Conservation (phyloP, 2,329 filamentous ascomycete genomes). For the Aureobasidium musti region DNA sequence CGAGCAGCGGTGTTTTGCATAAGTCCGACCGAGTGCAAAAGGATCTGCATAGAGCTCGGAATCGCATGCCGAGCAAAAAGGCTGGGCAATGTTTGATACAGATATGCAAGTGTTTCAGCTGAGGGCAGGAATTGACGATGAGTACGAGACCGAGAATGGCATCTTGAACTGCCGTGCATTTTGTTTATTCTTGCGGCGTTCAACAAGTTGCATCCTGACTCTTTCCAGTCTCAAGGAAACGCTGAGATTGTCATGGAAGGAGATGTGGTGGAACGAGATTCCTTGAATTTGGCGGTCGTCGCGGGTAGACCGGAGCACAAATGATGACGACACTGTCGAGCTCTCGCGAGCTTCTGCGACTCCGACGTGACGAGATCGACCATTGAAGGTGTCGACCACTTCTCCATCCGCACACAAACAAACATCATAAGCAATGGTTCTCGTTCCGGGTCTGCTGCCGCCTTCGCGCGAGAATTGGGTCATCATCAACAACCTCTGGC, state of each 20-base stretch:
- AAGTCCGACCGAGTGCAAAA: not conserved
- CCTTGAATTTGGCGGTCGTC: not conserved
- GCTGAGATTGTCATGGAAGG: not conserved
- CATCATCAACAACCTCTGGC: conserved; percentile 48
- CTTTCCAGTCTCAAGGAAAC: not conserved
- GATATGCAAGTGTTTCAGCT: conserved; percentile 5
- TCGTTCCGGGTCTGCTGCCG: conserved; percentile 50
- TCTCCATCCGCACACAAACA: not conserved
- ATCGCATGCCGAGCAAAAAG: not conserved
- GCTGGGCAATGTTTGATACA: conserved; percentile 10
- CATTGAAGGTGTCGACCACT: too few relatives aligned
- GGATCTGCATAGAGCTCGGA: not conserved
- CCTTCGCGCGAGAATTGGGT: conserved; percentile 56
- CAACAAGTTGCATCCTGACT: not conserved
- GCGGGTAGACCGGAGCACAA: not conserved
- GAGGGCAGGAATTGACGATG: conserved; percentile 6
- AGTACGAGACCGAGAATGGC: not conserved
- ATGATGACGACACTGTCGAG: conserved; percentile 13
- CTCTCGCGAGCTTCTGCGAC: not conserved
- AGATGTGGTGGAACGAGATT: not conserved
- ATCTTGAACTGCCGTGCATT: not conserved
- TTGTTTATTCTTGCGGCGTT: not conserved
- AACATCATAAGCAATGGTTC: conserved; percentile 41
- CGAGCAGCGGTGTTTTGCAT: not conserved
- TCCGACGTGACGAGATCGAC: conserved; percentile 4